phyloP scores from a whole-genome alignment of 148 eudicot species.

The Heliamphora exappendiculata region DNA sequence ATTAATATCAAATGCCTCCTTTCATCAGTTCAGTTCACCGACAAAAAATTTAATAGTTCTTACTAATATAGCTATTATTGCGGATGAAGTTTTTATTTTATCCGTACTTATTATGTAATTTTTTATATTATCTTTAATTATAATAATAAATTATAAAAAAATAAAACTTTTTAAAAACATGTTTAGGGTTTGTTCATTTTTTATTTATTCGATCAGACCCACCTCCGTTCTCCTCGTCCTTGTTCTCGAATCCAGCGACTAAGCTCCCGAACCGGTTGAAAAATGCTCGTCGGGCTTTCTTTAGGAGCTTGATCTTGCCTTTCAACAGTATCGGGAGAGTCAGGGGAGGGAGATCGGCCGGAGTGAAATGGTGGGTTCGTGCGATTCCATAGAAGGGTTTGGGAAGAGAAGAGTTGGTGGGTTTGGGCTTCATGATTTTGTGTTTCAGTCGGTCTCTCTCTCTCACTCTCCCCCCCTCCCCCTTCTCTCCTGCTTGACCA shows the following conservation, averaged over 20 bases:
- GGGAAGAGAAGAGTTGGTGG: neutral
- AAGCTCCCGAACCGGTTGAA: conserved; percentile 25
- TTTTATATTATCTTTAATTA: no score
- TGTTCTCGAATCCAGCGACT: conserved; percentile 20
- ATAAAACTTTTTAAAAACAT: no score
- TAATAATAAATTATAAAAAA: no score
- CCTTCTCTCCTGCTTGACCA: no score
- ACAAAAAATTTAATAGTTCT: no score
- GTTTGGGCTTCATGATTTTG: conserved; percentile 7
- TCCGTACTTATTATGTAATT: no score
- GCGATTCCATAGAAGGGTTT: neutral
- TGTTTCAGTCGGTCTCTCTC: neutral
- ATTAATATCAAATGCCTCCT: no score
- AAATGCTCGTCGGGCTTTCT: conserved; percentile 18
- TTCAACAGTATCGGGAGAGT: conserved; percentile 15
- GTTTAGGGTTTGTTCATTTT: no score
- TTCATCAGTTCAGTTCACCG: no score
- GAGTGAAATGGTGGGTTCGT: neutral
- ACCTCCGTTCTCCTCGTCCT: neutral
- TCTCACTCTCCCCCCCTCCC: no score
- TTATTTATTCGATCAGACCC: conserved; percentile 12
- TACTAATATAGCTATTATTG: no score
- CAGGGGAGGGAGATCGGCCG: neutral
- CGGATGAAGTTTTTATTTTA: no score
- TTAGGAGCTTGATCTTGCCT: conserved; percentile 35